Evolutionary conservation across 208 protist species (phyloP).

Genomic region (Tritrichomonas foetus): DNA sequence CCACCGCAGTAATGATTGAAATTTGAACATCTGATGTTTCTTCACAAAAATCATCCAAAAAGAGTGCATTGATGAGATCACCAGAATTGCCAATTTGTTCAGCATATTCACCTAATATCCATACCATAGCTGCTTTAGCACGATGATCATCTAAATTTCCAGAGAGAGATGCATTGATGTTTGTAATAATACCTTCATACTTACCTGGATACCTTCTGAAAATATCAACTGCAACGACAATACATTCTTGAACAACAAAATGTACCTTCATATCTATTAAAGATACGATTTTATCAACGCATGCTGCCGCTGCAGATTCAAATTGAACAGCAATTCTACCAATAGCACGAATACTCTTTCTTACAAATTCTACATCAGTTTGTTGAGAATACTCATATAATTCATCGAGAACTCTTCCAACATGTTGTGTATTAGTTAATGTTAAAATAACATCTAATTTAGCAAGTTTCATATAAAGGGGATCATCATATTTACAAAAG

Average conservation of each 20-base stretch:
- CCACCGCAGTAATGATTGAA: neutral
- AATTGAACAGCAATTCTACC: slow-evolving; percentile 92
- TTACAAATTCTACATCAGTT: slow-evolving; percentile 90
- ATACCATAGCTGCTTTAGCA: slow-evolving; percentile 21
- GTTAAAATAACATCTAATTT: slow-evolving; percentile 89
- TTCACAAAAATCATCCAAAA: neutral
- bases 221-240: slow-evolving; percentile 87
- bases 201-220: slow-evolving; percentile 82
- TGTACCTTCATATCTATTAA: slow-evolving; percentile 77
- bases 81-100: slow-evolving; percentile 84
- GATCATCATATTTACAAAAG: slow-evolving; percentile 93
- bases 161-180: slow-evolving; percentile 78
- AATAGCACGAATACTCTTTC: slow-evolving; percentile 85
- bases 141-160: neutral
- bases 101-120: slow-evolving; percentile 72
- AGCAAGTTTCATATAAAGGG: slow-evolving; percentile 93
- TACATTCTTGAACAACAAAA: slow-evolving; percentile 86
- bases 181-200: slow-evolving; percentile 45
- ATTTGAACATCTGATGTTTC: neutral
- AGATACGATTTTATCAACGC: slow-evolving; percentile 76
- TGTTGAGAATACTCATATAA: slow-evolving; percentile 84
- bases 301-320: slow-evolving; percentile 72
- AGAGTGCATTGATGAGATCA: slow-evolving; percentile 71
- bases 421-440: slow-evolving; percentile 73
- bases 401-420: slow-evolving; percentile 75